phyloP scores from a whole-genome alignment of 1,139 yeast genomes.

The Kazachstania sp. region DNA sequence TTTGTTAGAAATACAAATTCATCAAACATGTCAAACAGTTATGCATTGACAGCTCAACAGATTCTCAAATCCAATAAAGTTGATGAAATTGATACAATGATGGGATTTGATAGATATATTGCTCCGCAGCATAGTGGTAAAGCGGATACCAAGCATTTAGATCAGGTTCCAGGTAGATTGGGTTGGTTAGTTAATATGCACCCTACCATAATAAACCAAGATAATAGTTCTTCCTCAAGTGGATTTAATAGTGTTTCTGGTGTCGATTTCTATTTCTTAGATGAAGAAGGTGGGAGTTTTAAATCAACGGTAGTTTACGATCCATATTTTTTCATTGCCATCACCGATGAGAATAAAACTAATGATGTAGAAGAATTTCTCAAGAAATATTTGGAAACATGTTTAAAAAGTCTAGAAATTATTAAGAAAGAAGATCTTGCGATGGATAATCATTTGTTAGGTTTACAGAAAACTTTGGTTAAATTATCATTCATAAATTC shows the following conservation, averaged over 20 bases:
- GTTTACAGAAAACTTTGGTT: conserved; percentile 56
- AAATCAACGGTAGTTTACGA: conserved; percentile 76
- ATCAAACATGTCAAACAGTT: conserved; percentile 11
- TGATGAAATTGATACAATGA: conserved; percentile 58
- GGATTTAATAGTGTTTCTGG: conserved; percentile 72
- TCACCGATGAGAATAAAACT: conserved; percentile 47
- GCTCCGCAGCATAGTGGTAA: conserved; percentile 26
- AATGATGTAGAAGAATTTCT: conserved; percentile 78
- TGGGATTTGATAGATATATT: conserved; percentile 69
- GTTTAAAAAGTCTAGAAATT: conserved; percentile 49
- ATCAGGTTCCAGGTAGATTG: conserved; percentile 50
- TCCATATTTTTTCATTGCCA: conserved; percentile 79
- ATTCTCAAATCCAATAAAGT: conserved; percentile 34
- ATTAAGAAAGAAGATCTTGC: conserved; percentile 69
- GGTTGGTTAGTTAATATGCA: conserved; percentile 95
- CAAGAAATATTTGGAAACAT: conserved; percentile 55
- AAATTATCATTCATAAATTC: conserved; percentile 69
- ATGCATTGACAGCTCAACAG: conserved; percentile 30
- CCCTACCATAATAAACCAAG: conserved; percentile 34
- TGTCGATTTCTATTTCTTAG: conserved; percentile 91
- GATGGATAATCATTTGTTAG: conserved; percentile 78
- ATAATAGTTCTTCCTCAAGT: conserved; percentile 26
- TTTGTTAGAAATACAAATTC: conserved; percentile 37
- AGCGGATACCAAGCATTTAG: conserved; percentile 17
- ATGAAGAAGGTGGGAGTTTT: conserved; percentile 94